Conservation (phyloP, 192 early-diverging fungal species). For the Coemansia sp. region DNA sequence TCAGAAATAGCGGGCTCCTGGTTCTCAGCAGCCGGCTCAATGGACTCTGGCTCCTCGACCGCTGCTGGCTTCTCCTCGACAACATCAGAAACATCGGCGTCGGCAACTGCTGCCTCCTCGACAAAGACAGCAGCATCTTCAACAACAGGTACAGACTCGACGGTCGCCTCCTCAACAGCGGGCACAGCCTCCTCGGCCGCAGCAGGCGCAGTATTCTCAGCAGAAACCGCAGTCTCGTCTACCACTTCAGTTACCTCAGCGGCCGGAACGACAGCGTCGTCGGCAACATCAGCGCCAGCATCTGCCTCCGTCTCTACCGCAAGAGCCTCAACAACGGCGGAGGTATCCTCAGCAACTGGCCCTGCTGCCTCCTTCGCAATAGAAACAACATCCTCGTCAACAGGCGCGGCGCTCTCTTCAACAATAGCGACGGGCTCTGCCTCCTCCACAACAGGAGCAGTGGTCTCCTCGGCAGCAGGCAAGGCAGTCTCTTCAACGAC, state of each 20-base stretch:
- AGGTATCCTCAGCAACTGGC: neutral
- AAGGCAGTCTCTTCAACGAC: neutral
- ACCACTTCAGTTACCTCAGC: neutral
- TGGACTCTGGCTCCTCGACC: neutral
- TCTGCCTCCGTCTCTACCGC: neutral
- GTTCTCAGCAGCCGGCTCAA: neutral
- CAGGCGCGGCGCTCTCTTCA: neutral
- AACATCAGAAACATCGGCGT: too few species aligned
- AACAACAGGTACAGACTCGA: conserved; percentile 2
- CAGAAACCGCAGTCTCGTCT: neutral
- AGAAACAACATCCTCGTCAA: neutral
- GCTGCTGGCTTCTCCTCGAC: conserved; percentile 4
- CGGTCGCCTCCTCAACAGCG: neutral
- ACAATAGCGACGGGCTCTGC: neutral
- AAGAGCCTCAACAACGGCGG: neutral
- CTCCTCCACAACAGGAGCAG: conserved; percentile 2
- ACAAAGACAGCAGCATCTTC: neutral
- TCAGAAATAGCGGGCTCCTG: neutral
- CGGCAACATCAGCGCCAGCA: neutral
- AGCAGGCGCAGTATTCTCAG: neutral
- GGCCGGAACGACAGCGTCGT: neutral
- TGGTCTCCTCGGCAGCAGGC: neutral
- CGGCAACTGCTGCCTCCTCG: neutral
- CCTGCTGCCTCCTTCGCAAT: neutral
- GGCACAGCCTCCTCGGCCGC: neutral